These are phyloP conservation scores for Eimeria acervulina DNA, from an alignment of 169 alveolate genomes.

Conservation along the genomic window DNA sequence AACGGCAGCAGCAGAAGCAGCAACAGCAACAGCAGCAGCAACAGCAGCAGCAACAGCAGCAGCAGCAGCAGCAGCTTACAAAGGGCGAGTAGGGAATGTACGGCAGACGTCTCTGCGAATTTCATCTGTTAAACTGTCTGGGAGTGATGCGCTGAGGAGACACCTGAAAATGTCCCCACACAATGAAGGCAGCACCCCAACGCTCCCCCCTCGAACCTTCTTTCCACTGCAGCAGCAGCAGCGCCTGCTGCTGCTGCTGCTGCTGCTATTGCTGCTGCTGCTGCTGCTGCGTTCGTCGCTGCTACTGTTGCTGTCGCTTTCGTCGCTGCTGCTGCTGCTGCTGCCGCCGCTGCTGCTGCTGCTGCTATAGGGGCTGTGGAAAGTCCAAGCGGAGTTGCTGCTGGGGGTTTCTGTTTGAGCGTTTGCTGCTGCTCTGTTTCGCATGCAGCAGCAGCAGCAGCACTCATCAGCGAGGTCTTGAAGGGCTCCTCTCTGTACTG, in stretches of 20 bases:
- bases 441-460: conserved; percentile 39
- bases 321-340: conserved; percentile 17
- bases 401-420: not conserved
- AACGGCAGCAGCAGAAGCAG: not conserved
- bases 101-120: conserved; percentile 69
- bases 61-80: conserved; percentile 45
- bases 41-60: too few relatives aligned
- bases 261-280: not conserved
- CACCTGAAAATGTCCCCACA: not conserved
- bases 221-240: too few relatives aligned
- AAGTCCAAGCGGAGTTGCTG: not conserved
- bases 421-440: not conserved
- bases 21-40: too few relatives aligned
- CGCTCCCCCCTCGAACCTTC: not conserved
- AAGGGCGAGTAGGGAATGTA: conserved; percentile 65
- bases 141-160: not conserved
- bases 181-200: conserved; percentile 9
- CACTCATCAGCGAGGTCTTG: not conserved
- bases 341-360: conserved; percentile 11
- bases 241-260: not conserved
- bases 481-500: conserved; percentile 31
- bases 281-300: not conserved
- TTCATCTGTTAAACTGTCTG: conserved; percentile 39
- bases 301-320: not conserved
- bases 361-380: conserved; percentile 1